Evolutionary conservation across 208 protist genomes (phyloP).

Genomic region (Trypanosoma avium): DNA sequence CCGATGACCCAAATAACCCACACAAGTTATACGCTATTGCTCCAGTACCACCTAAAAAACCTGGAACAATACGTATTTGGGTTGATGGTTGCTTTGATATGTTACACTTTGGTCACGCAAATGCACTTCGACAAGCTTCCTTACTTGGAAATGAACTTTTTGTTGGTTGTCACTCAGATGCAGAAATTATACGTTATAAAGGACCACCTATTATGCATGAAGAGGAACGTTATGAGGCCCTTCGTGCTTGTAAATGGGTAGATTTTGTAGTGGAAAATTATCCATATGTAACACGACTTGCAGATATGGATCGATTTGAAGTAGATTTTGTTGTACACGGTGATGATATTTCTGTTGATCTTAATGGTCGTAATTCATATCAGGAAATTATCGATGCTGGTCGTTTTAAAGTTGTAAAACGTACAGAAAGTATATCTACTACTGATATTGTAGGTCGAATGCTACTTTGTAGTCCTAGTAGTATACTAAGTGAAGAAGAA

Average conservation of each 20-base stretch:
- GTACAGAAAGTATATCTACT: slow-evolving; percentile 97
- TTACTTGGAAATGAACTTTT: slow-evolving; percentile 94
- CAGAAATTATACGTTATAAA: slow-evolving; percentile 96
- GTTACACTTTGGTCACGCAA: slow-evolving; percentile 90
- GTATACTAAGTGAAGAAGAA: slow-evolving; percentile 38
- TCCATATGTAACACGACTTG: slow-evolving; percentile 93
- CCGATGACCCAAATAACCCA: slow-evolving; percentile 54
- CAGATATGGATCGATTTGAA: slow-evolving; percentile 92
- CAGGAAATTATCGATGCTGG: slow-evolving; percentile 93
- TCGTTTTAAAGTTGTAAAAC: slow-evolving; percentile 90
- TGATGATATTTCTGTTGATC: slow-evolving; percentile 96
- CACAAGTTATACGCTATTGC: slow-evolving; percentile 59
- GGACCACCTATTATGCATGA: slow-evolving; percentile 96
- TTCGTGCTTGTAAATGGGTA: slow-evolving; percentile 98
- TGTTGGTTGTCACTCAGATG: slow-evolving; percentile 97
- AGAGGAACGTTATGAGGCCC: slow-evolving; percentile 93
- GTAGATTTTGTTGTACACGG: slow-evolving; percentile 97
- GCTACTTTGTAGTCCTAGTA: slow-evolving; percentile 92
- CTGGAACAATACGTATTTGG: slow-evolving; percentile 77
- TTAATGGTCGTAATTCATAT: slow-evolving; percentile 95
- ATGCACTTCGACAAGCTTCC: slow-evolving; percentile 85
- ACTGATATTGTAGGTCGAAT: slow-evolving; percentile 98
- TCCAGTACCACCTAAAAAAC: slow-evolving; percentile 58
- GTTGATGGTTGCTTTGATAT: slow-evolving; percentile 93
- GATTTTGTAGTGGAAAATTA: slow-evolving; percentile 95